phyloP scores from a whole-genome alignment of 768 basidiomycete genomes.

The Baorangia bicolor region DNA sequence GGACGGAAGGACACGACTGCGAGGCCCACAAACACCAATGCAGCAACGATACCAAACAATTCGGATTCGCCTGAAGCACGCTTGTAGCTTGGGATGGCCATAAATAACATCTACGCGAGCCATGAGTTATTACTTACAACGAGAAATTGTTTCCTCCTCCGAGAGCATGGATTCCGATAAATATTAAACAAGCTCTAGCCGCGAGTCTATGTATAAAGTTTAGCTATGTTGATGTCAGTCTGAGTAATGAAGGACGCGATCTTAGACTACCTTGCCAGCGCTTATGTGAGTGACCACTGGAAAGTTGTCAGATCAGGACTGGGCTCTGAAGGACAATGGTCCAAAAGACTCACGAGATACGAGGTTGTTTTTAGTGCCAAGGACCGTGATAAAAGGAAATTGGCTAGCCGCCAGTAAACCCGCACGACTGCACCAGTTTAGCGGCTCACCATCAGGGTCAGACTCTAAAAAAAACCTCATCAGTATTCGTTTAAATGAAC shows the following conservation, averaged over 20 bases:
- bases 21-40: conserved; percentile 39
- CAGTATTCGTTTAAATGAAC: background rate
- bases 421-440: conserved; percentile 36
- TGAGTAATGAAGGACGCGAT: background rate
- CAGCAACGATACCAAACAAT: conserved; percentile 37
- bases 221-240: conserved; percentile 20
- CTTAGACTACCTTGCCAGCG: conserved; percentile 17
- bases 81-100: conserved; percentile 3
- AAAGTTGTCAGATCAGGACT: background rate
- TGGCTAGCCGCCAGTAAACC: conserved; percentile 35
- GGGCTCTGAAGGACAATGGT: background rate
- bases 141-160: conserved; percentile 14
- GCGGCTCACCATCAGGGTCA: conserved; percentile 15
- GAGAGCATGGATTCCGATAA: conserved; percentile 49
- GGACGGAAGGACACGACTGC: conserved; percentile 48
- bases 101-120: background rate
- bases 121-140: conserved; percentile 6
- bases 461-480: conserved; percentile 17
- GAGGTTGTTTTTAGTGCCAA: conserved; percentile 44
- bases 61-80: conserved; percentile 3
- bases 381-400: conserved; percentile 39
- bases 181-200: conserved; percentile 43
- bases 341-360: conserved; percentile 15
- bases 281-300: conserved; percentile 24
- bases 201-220: conserved; percentile 45